Percentiles rank a stretch among this genome's conserved stretches.
Conservation (phyloP, 257 asterid genomes). For the Avicennia marina region DNA sequence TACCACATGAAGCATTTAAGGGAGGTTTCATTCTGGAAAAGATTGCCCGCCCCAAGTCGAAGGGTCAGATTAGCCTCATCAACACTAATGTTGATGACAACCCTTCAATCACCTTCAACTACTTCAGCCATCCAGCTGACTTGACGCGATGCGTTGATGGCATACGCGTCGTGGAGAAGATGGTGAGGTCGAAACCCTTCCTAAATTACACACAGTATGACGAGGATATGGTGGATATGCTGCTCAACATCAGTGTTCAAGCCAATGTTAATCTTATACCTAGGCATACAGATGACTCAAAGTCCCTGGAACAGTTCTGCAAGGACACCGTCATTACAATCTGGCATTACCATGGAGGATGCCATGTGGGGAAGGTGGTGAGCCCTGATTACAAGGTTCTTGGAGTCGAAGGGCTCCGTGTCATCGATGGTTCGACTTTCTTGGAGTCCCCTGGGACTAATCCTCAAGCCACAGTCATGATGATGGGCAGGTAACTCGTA, state of each 20-base stretch:
- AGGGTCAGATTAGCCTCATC: conserved; percentile 42
- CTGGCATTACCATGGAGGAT: conserved; percentile 99
- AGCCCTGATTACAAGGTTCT: conserved; percentile 50
- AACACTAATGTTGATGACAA: conserved; percentile 70
- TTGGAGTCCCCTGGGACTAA: conserved; percentile 86
- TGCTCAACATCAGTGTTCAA: conserved; percentile 66
- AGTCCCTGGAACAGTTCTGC: conserved; percentile 77
- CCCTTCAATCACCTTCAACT: conserved; percentile 89
- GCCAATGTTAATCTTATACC: conserved; percentile 92
- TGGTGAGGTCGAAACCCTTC: conserved; percentile 54
- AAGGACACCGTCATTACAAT: conserved; percentile 92
- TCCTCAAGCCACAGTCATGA: conserved; percentile 96
- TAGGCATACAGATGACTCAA: conserved; percentile 72
- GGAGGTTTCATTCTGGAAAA: conserved; percentile 74
- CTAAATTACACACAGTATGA: conserved; percentile 43
- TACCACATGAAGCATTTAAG: conserved; percentile 50
- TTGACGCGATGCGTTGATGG: conserved; percentile 66
- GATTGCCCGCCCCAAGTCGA: conserved; percentile 51
- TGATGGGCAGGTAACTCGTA: conserved; percentile 78
- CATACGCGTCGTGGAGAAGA: conserved; percentile 64
- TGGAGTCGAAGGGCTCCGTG: conserved; percentile 70
- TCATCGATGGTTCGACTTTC: conserved; percentile 80
- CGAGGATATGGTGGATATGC: conserved; percentile 42
- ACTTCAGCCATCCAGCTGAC: conserved; percentile 82
- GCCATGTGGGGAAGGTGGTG: conserved; percentile 81